phyloP scores from a whole-genome alignment of 768 basidiomycete species.

The Leccinum imitatum region DNA sequence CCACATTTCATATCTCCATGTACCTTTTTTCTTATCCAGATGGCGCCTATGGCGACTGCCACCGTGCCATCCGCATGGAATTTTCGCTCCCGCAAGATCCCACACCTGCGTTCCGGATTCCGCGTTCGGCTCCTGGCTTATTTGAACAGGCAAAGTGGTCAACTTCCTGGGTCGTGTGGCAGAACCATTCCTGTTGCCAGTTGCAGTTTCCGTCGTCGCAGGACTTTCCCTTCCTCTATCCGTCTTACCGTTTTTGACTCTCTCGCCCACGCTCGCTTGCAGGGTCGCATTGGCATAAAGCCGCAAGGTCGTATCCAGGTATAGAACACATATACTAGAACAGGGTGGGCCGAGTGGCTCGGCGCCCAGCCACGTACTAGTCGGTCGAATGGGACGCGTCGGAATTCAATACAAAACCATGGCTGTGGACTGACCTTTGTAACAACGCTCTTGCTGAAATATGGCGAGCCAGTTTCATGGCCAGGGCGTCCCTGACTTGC shows the following conservation, averaged over 20 bases:
- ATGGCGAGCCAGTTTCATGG: background rate
- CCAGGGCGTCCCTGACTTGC: conserved; percentile 6
- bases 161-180: conserved; percentile 18
- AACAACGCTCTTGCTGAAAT: background rate
- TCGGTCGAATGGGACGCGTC: no score
- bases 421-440: background rate
- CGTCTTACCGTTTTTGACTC: conserved; percentile 15
- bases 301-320: conserved; percentile 20
- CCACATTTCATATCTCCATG: background rate
- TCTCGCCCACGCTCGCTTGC: conserved; percentile 5
- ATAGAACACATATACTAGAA: conserved; percentile 2
- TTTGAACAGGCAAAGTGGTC: conserved; percentile 8
- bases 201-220: conserved; percentile 19
- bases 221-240: conserved; percentile 2
- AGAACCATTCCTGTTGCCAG: background rate
- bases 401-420: background rate
- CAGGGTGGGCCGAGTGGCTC: conserved; percentile 5
- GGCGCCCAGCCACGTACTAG: conserved; percentile 3
- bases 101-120: conserved; percentile 4
- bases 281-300: conserved; percentile 3
- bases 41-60: background rate
- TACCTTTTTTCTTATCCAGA: background rate
- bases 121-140: conserved; percentile 1
- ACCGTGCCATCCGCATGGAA: background rate
- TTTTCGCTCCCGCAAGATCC: background rate